Base-by-base conservation (phyloP, 345 rosid genomes). In the Arabis alpina region DNA sequence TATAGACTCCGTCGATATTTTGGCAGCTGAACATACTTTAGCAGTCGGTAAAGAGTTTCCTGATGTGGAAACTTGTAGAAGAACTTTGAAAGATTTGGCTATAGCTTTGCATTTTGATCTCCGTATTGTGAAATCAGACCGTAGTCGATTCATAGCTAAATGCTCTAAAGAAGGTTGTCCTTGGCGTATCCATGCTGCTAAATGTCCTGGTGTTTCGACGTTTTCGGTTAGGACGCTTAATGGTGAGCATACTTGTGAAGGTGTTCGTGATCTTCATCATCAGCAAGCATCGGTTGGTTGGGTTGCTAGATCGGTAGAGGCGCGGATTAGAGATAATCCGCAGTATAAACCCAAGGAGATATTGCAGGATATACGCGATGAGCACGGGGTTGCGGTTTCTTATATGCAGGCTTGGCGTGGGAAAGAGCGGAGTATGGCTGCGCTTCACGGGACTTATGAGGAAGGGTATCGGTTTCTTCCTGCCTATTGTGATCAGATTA, bases 401-500 rank as follows among this genome's bases (percentile, higher is more conserved):
- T 94, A 94, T 73, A 94, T 94, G 99, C 99, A 94, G 79, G 99
- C 99, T 54, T 94, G 99, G 99, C 99, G 99, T 2, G 99, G 99
- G 71, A 94, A 94, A 80, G 99, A 94, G 79, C 88, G 99, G 12
- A 87, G 96, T 79, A 94, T 94, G 99, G 99, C 99, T 48, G 92
- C 99, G 12, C 99, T 94, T 76, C 98, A 94, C 51, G 99, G 99
- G 30, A 94, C 99, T 43, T 94, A 80, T 62, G 99, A 94, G 78
- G 99, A 94, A 84, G 99, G 99, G 23, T 94, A 83, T 79, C 84
- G 83, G 60, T 84, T 92, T 74, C 96, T 94, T 53, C 96, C 99
- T 72, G 83, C 86, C 10, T 94, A 94, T 47, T 94, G 97, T 73
- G 97, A 90, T 55, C 98, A 94, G 81, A 72, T 91, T 55, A 86